A percentile compares a stretch with the other conserved stretches of the same genome.
These are phyloP conservation scores for Trypanosoma mega DNA, from an alignment of 208 protist genomes.

Conservation along the genomic window DNA sequence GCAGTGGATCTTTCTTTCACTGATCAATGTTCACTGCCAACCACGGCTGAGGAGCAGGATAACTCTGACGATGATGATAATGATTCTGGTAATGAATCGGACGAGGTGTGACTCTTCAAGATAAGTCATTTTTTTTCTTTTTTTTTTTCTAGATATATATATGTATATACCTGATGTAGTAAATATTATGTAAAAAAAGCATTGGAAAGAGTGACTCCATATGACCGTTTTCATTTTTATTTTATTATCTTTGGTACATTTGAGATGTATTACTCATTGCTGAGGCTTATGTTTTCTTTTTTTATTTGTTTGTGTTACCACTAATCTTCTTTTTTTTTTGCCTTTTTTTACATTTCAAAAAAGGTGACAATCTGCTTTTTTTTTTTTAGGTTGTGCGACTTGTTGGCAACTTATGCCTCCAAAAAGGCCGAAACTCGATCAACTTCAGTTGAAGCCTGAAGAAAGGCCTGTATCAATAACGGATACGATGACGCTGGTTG, in stretches of 20 bases:
- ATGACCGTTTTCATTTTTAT: neutral
- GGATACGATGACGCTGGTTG: slow-evolving; percentile 88
- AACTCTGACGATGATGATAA: slow-evolving; percentile 6
- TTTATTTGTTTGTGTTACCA: too few species aligned
- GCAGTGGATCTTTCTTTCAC: neutral
- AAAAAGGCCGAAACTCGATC: slow-evolving; percentile 71
- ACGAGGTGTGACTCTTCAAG: neutral
- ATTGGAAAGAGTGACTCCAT: too few species aligned
- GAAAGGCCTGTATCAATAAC: slow-evolving; percentile 86
- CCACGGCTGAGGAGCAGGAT: neutral
- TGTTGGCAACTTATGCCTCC: slow-evolving; percentile 53
- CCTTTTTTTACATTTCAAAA: slow-evolving; percentile 20
- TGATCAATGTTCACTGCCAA: neutral
- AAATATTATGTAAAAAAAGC: slow-evolving; percentile 12
- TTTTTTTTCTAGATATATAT: slow-evolving; percentile 5
- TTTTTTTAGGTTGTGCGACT: neutral
- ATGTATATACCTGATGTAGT: slow-evolving; percentile 8
- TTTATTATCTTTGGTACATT: slow-evolving; percentile 11
- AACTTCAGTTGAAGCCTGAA: slow-evolving; percentile 55
- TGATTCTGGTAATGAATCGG: slow-evolving; percentile 16
- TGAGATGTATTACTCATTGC: too few species aligned
- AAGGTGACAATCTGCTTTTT: too few species aligned
- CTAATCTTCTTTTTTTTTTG: slow-evolving; percentile 1
- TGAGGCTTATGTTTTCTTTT: too few species aligned
- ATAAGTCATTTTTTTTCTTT: slow-evolving; percentile 11